These are phyloP conservation scores for Solanum neorickii DNA, from an alignment of 257 asterid species.

Conservation along the genomic window DNA sequence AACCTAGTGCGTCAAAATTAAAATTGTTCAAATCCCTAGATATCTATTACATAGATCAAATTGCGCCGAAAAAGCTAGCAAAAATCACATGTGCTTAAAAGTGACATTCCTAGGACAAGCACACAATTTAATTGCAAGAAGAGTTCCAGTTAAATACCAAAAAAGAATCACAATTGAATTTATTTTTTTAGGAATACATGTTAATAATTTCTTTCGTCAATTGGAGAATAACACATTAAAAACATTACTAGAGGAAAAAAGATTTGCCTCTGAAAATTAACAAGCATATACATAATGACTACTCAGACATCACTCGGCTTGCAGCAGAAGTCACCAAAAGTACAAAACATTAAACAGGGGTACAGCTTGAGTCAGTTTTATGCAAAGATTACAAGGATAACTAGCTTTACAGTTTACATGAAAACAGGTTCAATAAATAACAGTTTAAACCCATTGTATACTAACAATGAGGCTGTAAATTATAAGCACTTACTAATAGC, in stretches of 20 bases:
- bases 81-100: background rate
- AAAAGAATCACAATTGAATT: background rate
- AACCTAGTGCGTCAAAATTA: background rate
- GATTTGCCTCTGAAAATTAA: background rate
- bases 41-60: background rate
- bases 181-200: background rate
- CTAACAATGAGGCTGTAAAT: background rate
- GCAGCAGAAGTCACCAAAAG: background rate
- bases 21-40: background rate
- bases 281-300: background rate
- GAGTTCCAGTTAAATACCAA: background rate
- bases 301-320: background rate
- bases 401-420: background rate
- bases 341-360: background rate
- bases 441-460: background rate
- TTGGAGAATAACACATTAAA: background rate
- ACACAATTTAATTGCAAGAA: background rate
- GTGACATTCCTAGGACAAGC: background rate
- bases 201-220: background rate
- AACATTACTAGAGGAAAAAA: background rate
- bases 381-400: background rate
- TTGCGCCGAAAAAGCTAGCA: background rate
- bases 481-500: background rate
- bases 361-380: background rate
- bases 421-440: background rate